These are phyloP conservation scores for Globisporangium recalcitrans DNA, from an alignment of 352 stramenopile genomes.

Conservation along the genomic window DNA sequence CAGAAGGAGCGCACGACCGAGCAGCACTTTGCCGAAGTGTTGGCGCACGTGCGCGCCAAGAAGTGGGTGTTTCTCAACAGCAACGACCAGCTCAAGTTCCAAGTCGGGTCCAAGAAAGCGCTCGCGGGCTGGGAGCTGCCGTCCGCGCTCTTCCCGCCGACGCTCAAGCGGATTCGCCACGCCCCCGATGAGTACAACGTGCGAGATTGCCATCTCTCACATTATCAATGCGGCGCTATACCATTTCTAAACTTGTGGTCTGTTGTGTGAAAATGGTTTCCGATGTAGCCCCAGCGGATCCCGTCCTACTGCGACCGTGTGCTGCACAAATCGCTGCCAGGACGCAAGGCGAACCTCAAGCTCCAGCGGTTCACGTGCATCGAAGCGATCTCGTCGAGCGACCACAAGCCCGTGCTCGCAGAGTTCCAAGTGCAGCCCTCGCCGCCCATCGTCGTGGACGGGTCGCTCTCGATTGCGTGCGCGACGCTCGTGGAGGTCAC, in stretches of 20 bases:
- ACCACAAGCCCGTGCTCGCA: conserved; percentile 79
- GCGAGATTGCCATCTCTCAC: background rate
- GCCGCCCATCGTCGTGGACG: conserved; percentile 21
- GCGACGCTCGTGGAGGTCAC: conserved; percentile 55
- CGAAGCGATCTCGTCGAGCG: conserved; percentile 64
- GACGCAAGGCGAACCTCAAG: conserved; percentile 45
- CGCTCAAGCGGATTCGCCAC: conserved; percentile 79
- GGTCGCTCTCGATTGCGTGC: conserved; percentile 17
- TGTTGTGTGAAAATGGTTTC: no score
- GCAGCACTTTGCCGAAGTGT: conserved; percentile 63
- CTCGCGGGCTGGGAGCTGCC: conserved; percentile 63
- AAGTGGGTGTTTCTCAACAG: conserved; percentile 59
- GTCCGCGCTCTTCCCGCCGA: conserved; percentile 64
- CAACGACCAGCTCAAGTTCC: conserved; percentile 76
- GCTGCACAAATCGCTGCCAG: conserved; percentile 75
- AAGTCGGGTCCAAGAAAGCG: conserved; percentile 50
- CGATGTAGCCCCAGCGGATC: conserved; percentile 61
- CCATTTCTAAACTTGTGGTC: background rate
- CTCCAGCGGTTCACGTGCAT: conserved; percentile 53
- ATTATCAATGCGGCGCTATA: no score
- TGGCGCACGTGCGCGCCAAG: conserved; percentile 47
- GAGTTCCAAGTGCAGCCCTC: conserved; percentile 47
- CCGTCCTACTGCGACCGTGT: conserved; percentile 85
- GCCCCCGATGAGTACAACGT: conserved; percentile 40
- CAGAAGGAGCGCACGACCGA: conserved; percentile 43